A percentile compares a stretch with the other conserved stretches of the same genome.
Conservation (phyloP, 75 land plant species). For the Azolla pinnata region DNA sequence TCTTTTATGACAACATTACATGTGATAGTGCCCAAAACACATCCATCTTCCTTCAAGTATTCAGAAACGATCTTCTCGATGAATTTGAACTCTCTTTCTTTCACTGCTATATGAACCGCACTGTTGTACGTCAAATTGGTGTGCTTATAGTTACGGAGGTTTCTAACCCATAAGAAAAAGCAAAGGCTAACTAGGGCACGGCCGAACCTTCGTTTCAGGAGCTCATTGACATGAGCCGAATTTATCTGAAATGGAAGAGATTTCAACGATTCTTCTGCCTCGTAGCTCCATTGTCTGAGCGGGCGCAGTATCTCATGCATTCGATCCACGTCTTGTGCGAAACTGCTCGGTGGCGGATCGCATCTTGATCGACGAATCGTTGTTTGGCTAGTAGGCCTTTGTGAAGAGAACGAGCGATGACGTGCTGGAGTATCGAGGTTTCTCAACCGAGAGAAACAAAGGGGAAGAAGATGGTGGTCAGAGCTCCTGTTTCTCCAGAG, state of each 20-base stretch:
- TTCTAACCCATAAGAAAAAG: conserved; percentile 4
- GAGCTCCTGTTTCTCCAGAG: no score
- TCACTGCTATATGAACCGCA: neutral
- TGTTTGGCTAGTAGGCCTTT: no score
- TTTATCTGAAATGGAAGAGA: neutral
- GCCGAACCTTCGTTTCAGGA: neutral
- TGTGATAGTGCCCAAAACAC: conserved; percentile 1
- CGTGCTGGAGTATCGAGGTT: no score
- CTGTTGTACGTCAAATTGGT: conserved; percentile 5
- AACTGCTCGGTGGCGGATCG: no score
- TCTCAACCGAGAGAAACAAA: no score
- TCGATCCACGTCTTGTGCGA: no score
- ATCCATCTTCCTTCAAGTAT: neutral
- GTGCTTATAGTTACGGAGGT: neutral
- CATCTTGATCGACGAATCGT: no score
- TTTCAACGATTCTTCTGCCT: neutral
- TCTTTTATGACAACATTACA: conserved; percentile 1
- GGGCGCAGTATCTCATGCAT: no score
- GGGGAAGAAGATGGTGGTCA: no score
- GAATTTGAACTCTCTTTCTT: neutral
- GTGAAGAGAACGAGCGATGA: no score
- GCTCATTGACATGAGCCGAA: neutral
- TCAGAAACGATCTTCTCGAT: neutral
- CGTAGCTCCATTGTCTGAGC: conserved; percentile 1
- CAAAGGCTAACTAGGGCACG: neutral